Base-by-base conservation (phyloP, 305 asterid species). In the Fraxinus latifolia region DNA sequence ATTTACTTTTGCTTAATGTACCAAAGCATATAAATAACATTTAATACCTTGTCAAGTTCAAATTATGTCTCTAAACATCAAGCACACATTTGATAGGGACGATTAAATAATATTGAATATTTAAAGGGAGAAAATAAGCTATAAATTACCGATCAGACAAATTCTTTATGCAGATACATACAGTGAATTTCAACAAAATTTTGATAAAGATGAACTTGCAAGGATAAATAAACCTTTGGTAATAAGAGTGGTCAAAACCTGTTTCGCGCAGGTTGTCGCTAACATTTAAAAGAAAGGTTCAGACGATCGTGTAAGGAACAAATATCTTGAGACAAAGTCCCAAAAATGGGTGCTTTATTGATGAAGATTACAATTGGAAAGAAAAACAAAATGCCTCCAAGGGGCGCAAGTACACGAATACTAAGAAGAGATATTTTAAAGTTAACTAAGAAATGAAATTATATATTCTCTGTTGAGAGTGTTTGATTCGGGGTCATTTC, bases 101-200 rank as follows among this genome's bases (percentile, higher is more conserved):
- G 19, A 15, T 50, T 50, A 15, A 0, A 50, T 50, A 50, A n/a
- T 50, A 50, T 15, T 15, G 2, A 50, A 14, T 15, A 47, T 4
- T 14, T 47, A 14, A 47, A 15, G 21, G 75, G 3, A 19, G 17
- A 44, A 79, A 19, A 23, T 23, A 71, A 25, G 21, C 12, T 47
- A 19, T 74, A 27, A 39, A 67, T 74, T 74, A 34, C 15, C 0
- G 15, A 31, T 73, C 21, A 34, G 90, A 83, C 91, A 86, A 86
- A 85, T 84, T 80, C 79, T 33, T 77, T 80, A 78, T 73, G 72
- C 80, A 82, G 85, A 74, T 55, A 83, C 85, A 86, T 81, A 68
- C 79, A 80, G 81, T 86, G 81, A 84, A 83, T 82, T 78, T 77
- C 79, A 70, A 44, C 67, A 72, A 82, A 77, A 60, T 17, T 79